These are phyloP conservation scores for Nakaseomyces uthaithaninus DNA, from an alignment of 1,139 yeast species.

Conservation along the genomic window DNA sequence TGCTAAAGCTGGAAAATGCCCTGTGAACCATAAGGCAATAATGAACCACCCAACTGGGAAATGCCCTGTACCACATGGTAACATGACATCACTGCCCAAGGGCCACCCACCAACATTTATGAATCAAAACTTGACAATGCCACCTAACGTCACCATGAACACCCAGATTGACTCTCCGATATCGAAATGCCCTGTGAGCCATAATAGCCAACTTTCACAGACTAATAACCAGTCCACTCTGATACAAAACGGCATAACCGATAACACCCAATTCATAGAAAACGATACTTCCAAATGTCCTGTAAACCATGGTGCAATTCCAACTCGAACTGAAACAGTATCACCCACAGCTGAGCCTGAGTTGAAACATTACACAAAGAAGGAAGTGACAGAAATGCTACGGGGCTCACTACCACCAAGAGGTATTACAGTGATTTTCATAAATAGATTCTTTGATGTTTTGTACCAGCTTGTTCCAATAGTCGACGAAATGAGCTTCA, in stretches of 20 bases:
- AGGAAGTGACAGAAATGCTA: conserved; percentile 3
- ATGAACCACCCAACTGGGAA: conserved; percentile 13
- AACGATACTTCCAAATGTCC: conserved; percentile 1
- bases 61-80: conserved; percentile 14
- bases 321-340: background rate
- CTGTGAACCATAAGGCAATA: conserved; percentile 9
- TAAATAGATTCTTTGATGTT: conserved; percentile 38
- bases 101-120: conserved; percentile 7
- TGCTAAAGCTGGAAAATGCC: background rate
- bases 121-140: background rate
- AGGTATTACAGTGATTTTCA: conserved; percentile 34
- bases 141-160: background rate
- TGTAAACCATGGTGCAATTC: background rate
- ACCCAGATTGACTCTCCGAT: background rate
- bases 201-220: conserved; percentile 32
- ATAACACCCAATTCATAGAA: no score
- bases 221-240: conserved; percentile 33
- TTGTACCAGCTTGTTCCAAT: conserved; percentile 46
- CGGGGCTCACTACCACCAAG: conserved; percentile 34
- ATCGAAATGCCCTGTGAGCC: conserved; percentile 18
- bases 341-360: conserved; percentile 3
- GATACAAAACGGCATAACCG: conserved; percentile 1
- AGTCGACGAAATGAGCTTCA: conserved; percentile 39
- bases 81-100: conserved; percentile 9
- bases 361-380: background rate